These are phyloP conservation scores for Amaranthus tricolor DNA, from an alignment of 179 eudicot species.

Conservation along the genomic window DNA sequence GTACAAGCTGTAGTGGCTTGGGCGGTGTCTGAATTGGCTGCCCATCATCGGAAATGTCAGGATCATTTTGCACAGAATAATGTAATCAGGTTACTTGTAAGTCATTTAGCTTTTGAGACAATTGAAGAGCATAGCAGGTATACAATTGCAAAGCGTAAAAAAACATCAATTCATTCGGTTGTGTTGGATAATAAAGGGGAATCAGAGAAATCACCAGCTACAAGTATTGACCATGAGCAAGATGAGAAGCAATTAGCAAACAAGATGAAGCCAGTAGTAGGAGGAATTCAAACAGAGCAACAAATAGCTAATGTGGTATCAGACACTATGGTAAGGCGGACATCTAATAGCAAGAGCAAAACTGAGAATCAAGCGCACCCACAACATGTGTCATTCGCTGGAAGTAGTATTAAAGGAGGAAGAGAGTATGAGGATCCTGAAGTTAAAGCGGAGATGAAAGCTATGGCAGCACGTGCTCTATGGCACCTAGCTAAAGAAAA, in stretches of 20 bases:
- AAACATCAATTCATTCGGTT: not conserved
- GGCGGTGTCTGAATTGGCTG: constrained; percentile 62
- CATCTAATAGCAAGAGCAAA: not conserved
- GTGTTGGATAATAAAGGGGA: too few relatives aligned
- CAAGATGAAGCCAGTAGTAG: constrained; percentile 23
- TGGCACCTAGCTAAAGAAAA: constrained; percentile 54
- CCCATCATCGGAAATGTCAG: constrained; percentile 50
- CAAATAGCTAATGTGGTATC: constrained; percentile 41
- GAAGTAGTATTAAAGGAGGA: constrained; percentile 43
- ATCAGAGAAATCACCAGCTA: too few relatives aligned
- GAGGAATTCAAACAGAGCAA: too few relatives aligned
- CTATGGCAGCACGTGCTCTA: constrained; percentile 58
- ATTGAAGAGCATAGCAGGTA: constrained; percentile 66
- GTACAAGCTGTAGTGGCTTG: constrained; percentile 59
- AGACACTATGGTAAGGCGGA: constrained; percentile 33
- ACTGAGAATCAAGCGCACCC: not conserved
- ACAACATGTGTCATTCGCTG: constrained; percentile 31
- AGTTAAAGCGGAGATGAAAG: constrained; percentile 61
- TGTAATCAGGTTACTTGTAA: constrained; percentile 52
- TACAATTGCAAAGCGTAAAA: constrained; percentile 39
- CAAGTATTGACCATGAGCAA: too few relatives aligned
- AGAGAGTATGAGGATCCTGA: constrained; percentile 48
- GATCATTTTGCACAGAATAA: constrained; percentile 68
- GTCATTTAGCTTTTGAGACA: constrained; percentile 68
- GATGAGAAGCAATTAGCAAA: constrained; percentile 3